Conservation (phyloP, 306 rosid species). For the Comarum palustre region DNA sequence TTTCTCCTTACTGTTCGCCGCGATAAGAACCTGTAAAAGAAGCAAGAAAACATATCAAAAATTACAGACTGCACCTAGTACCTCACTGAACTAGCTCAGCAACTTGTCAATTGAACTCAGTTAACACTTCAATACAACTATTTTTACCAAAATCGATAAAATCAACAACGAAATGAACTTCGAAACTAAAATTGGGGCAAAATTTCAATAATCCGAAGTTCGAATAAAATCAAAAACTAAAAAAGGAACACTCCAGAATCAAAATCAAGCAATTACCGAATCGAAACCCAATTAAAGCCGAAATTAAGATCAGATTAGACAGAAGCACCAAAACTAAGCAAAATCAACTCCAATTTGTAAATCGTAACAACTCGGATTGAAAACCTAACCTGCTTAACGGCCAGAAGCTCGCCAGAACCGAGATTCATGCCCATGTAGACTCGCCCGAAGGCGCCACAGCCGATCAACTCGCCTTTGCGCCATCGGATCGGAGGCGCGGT, state of each 20-base stretch:
- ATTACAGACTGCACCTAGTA: slow-evolving; percentile 21
- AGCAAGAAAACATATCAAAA: slow-evolving; percentile 4
- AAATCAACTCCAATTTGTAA: neutral
- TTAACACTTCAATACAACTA: neutral
- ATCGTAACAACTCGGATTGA: neutral
- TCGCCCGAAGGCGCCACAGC: slow-evolving; percentile 98
- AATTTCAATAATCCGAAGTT: neutral
- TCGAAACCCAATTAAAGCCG: neutral
- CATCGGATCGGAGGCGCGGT: slow-evolving; percentile 73
- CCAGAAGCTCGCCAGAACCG: slow-evolving; percentile 97
- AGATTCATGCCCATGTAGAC: slow-evolving; percentile 99
- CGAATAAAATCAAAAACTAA: neutral
- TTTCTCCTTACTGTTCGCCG: slow-evolving; percentile 78
- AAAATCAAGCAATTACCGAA: neutral
- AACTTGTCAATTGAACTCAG: slow-evolving; percentile 2
- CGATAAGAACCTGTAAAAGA: slow-evolving; percentile 71
- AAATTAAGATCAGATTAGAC: neutral
- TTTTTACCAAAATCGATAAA: neutral
- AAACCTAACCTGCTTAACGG: slow-evolving; percentile 75
- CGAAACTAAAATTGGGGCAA: neutral
- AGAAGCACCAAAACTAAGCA: neutral
- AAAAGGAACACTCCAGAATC: neutral
- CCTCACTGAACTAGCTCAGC: neutral
- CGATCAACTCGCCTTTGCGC: slow-evolving; percentile 98
- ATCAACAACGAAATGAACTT: slow-evolving; percentile 3